Evolutionary conservation across 2,329 filamentous ascomycete species (phyloP).

Genomic region (Didymella exigua): DNA sequence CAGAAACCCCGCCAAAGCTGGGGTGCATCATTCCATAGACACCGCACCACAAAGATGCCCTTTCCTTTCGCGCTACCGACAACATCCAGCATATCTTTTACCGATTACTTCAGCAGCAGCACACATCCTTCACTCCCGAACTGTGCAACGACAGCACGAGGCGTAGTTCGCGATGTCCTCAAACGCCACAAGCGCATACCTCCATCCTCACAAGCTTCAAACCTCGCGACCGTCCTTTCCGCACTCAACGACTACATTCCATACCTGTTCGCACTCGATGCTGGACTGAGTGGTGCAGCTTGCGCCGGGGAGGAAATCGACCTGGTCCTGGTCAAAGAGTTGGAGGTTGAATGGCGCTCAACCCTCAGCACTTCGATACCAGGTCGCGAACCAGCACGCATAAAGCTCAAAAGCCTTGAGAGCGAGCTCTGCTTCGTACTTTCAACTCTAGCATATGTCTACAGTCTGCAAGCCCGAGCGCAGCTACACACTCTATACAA

Average conservation of each 20-base stretch:
- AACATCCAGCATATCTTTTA: constrained; percentile 84
- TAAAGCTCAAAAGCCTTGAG: constrained; percentile 74
- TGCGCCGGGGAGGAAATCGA: constrained; percentile 68
- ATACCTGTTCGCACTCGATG: constrained; percentile 78
- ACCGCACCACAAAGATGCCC: constrained; percentile 67
- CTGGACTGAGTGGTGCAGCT: constrained; percentile 66
- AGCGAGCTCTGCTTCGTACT: constrained; percentile 83
- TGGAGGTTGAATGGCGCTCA: constrained; percentile 80
- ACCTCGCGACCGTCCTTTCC: constrained; percentile 72
- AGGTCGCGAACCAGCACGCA: constrained; percentile 65
- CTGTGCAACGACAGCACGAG: constrained; percentile 80
- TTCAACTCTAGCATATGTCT: constrained; percentile 75
- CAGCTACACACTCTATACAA: constrained; percentile 76
- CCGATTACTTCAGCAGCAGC: constrained; percentile 74
- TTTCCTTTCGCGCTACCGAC: constrained; percentile 89
- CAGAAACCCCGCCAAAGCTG: constrained; percentile 29
- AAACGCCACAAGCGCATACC: constrained; percentile 91
- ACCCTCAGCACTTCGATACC: constrained; percentile 70
- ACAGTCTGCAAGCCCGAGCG: constrained; percentile 73
- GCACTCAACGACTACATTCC: constrained; percentile 79
- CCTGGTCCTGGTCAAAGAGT: constrained; percentile 68
- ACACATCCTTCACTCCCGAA: constrained; percentile 90
- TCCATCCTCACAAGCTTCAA: constrained; percentile 69
- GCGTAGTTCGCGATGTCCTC: constrained; percentile 79
- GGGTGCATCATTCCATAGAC: constrained; percentile 28